Percentiles rank a stretch among this genome's conserved stretches.
These are phyloP conservation scores for Fusarium haematococcum DNA, from an alignment of 2,329 filamentous ascomycete species.

Conservation along the genomic window DNA sequence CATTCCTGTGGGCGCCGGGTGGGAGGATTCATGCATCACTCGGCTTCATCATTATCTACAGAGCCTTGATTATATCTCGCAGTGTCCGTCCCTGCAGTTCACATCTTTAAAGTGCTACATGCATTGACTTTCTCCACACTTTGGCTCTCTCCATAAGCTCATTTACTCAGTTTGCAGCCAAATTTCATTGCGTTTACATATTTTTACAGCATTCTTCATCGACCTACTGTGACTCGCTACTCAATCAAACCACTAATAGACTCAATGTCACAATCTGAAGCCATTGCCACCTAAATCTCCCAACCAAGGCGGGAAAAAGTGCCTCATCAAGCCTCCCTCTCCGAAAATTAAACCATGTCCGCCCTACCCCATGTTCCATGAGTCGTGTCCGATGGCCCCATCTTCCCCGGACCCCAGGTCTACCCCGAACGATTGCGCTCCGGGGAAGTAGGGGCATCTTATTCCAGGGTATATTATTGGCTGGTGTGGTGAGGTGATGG, in stretches of 20 bases:
- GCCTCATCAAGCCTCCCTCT: neutral
- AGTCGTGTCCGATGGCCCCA: slow-evolving; percentile 3
- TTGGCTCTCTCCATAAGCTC: neutral
- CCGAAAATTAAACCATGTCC: neutral
- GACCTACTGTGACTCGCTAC: too few relatives aligned
- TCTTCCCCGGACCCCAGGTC: slow-evolving; percentile 13
- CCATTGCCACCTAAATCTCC: neutral
- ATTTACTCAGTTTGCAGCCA: neutral
- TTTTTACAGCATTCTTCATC: neutral
- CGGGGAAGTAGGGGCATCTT: neutral
- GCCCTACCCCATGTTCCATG: neutral
- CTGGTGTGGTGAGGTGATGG: neutral
- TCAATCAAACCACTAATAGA: neutral
- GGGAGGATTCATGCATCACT: neutral
- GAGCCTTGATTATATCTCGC: neutral
- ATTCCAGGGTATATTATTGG: neutral
- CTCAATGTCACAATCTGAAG: neutral
- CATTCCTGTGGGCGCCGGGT: neutral
- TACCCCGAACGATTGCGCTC: neutral
- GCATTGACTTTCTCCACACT: neutral
- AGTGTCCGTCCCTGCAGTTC: neutral
- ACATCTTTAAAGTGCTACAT: neutral
- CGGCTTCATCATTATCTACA: neutral
- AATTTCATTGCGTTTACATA: neutral
- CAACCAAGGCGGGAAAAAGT: neutral